phyloP scores from a whole-genome alignment of 768 basidiomycete genomes.

The Mycena rebaudengoi region DNA sequence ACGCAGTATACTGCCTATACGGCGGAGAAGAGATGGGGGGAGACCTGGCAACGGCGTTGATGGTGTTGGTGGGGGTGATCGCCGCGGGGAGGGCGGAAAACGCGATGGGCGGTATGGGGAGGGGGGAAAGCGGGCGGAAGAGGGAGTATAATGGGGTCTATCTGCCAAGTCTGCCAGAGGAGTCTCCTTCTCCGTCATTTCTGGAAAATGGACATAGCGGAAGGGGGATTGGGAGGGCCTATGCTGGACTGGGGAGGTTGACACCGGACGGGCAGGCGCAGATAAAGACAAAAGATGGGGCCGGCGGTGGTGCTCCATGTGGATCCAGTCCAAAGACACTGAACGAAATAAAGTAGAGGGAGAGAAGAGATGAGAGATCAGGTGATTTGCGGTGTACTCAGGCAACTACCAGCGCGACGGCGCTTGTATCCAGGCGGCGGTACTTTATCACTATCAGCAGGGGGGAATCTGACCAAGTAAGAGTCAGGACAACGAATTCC shows the following conservation, averaged over 20 bases:
- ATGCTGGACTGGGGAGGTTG: slow-evolving; percentile 35
- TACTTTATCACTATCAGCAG: no score
- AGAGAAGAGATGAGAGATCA: slow-evolving; percentile 24
- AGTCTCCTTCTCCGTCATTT: slow-evolving; percentile 38
- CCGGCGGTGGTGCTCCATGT: slow-evolving; percentile 37
- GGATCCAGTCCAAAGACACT: slow-evolving; percentile 40
- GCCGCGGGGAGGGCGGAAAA: slow-evolving; percentile 4
- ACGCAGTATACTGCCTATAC: slow-evolving; percentile 63
- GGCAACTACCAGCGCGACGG: not conserved
- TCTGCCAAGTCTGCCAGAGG: slow-evolving; percentile 37
- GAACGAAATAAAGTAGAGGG: slow-evolving; percentile 27
- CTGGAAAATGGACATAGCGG: slow-evolving; percentile 40
- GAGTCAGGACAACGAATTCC: not conserved
- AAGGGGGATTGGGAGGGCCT: slow-evolving; percentile 43
- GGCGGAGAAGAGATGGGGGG: slow-evolving; percentile 43
- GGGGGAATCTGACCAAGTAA: no score
- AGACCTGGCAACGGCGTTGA: slow-evolving; percentile 25
- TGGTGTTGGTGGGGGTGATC: slow-evolving; percentile 12
- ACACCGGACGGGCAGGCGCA: slow-evolving; percentile 37
- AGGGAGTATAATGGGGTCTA: no score
- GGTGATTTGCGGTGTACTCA: slow-evolving; percentile 5
- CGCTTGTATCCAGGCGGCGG: no score
- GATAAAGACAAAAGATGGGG: slow-evolving; percentile 42
- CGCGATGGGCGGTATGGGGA: slow-evolving; percentile 16
- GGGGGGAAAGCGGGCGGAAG: no score